Evolutionary conservation across 2,329 filamentous ascomycete genomes (phyloP).

Genomic region (Helicocarpus griseus): DNA sequence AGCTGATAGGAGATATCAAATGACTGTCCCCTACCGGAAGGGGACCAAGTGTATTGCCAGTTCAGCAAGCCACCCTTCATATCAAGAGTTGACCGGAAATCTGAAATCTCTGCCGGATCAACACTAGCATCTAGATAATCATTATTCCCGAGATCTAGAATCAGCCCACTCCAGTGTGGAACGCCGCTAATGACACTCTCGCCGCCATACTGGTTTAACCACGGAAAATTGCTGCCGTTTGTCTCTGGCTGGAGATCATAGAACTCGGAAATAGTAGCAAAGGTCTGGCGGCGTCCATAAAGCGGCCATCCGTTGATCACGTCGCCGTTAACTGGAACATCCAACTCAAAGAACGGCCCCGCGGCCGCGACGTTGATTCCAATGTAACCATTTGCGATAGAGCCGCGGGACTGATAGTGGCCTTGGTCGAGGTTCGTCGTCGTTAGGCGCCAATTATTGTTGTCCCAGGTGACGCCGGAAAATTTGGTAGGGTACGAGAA

Average conservation of each 20-base stretch:
- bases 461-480: conserved; percentile 48
- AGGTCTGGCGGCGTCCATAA: conserved; percentile 52
- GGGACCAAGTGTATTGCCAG: conserved; percentile 60
- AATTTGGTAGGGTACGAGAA: conserved; percentile 41
- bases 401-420: conserved; percentile 51
- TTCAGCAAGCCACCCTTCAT: conserved; percentile 53
- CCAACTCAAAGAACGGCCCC: conserved; percentile 55
- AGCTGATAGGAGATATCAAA: conserved; percentile 57
- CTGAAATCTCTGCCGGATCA: conserved; percentile 46
- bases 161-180: conserved; percentile 56
- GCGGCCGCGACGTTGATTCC: conserved; percentile 55
- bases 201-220: conserved; percentile 59
- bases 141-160: conserved; percentile 46
- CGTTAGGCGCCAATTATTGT: conserved; percentile 46
- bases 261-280: conserved; percentile 59
- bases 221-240: conserved; percentile 55
- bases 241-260: conserved; percentile 51
- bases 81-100: conserved; percentile 53
- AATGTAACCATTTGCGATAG: conserved; percentile 54
- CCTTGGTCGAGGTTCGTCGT: conserved; percentile 47
- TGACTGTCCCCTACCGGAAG: conserved; percentile 34
- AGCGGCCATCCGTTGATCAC: conserved; percentile 59
- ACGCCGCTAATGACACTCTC: conserved; percentile 63
- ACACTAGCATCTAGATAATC: conserved; percentile 52
- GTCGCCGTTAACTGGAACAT: conserved; percentile 40